Base-by-base conservation (phyloP, 2,329 filamentous ascomycete genomes). In the Fusarium sp. region DNA sequence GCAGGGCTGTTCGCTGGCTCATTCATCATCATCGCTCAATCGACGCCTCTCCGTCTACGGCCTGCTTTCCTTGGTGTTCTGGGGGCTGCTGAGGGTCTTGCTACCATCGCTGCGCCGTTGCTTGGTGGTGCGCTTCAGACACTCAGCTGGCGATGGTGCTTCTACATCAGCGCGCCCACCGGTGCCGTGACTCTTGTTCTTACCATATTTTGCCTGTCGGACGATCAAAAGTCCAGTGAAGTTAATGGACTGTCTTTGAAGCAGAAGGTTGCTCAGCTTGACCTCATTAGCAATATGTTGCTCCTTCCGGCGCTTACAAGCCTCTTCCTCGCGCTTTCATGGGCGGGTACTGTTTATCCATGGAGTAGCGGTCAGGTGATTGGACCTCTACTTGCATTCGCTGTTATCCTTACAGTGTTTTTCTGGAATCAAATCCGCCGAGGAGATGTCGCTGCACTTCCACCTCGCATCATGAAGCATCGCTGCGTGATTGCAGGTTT, bases 291-390 rank as follows among this genome's bases (percentile, higher is more conserved):
- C 45, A 79, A 76, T 24, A 8, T 75, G 3, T 35, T 81, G 0
- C 72, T 81, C 24, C 62, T 80, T 38, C 77, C 77, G 0, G 63
- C 83, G 3, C 82, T 87, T 5, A 78, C 85, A 28, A 86, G 85
- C 65, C 81, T 87, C 8, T 77, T 87, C 0, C 76, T 88, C 8
- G 85, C 85, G 1, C 78, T 88, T 6, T 85, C 87, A 20, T 88
- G 85, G 85, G 84, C 82, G 12, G 84, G 83, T 4, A 79, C 73
- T 13, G 80, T 76, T 24, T 80, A 82, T 28, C 24, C 67, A 0
- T 79, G 77, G 78, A 44, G 39, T 4, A 74, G 69, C 10, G 75
- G 73, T 2, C 55, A 69, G n/a, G 81, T 85, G 42, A 80, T 86
- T 38, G 81, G 76, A 0, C 42, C 55, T 4, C 11, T 74, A 0